phyloP scores from a whole-genome alignment of 352 stramenopile species.

The Blastocystis sp. region DNA sequence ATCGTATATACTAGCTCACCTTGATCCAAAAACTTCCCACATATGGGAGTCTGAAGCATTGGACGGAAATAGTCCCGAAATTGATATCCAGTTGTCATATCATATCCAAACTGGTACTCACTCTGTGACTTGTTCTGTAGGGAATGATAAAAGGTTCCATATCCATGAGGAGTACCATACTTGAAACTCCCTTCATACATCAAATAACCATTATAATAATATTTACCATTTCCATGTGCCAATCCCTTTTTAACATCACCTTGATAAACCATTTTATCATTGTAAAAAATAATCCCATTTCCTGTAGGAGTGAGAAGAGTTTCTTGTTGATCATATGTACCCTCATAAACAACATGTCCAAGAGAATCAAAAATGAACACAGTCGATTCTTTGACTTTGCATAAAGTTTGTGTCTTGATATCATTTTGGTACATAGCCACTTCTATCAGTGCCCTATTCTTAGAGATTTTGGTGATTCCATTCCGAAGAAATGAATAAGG shows the following conservation, averaged over 20 bases:
- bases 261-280: neutral
- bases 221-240: neutral
- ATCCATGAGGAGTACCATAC: neutral
- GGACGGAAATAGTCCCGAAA: neutral
- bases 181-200: neutral
- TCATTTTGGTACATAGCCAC: too few species aligned
- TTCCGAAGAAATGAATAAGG: too few species aligned
- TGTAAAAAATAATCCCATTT: neutral
- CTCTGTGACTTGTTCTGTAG: neutral
- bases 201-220: neutral
- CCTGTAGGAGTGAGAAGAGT: neutral
- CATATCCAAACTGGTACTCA: neutral
- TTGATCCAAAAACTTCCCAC: too few species aligned
- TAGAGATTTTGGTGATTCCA: too few species aligned
- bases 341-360: too few species aligned
- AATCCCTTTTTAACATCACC: neutral
- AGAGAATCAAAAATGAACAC: too few species aligned
- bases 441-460: too few species aligned
- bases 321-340: too few species aligned
- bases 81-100: neutral
- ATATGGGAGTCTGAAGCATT: too few species aligned
- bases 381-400: too few species aligned
- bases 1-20: too few species aligned
- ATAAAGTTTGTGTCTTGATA: too few species aligned
- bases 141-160: neutral